phyloP scores from a whole-genome alignment of 768 basidiomycete species.

The Tulasnella calospora region DNA sequence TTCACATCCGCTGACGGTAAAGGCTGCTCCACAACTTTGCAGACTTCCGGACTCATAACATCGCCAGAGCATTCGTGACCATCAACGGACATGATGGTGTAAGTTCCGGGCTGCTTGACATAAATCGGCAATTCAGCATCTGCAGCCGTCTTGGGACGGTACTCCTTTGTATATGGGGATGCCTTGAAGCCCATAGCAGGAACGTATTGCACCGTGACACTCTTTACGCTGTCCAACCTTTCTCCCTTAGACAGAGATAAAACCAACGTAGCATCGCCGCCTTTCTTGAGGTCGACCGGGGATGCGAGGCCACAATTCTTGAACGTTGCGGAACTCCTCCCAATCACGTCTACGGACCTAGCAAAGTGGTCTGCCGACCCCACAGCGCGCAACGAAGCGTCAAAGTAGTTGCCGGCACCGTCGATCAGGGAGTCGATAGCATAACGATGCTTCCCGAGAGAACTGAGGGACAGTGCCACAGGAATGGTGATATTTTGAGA shows the following conservation, averaged over 20 bases:
- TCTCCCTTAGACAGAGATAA: slow-evolving; percentile 40
- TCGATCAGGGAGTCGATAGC: slow-evolving; percentile 79
- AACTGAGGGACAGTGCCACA: slow-evolving; percentile 56
- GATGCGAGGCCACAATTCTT: slow-evolving; percentile 63
- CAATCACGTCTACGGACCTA: slow-evolving; percentile 64
- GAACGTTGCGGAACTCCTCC: slow-evolving; percentile 69
- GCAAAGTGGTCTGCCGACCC: slow-evolving; percentile 40
- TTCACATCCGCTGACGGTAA: slow-evolving; percentile 77
- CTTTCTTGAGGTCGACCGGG: slow-evolving; percentile 66
- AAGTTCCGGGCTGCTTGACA: slow-evolving; percentile 68
- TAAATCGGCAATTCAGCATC: slow-evolving; percentile 44
- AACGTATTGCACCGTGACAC: slow-evolving; percentile 57
- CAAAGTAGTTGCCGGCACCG: slow-evolving; percentile 68
- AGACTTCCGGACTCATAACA: slow-evolving; percentile 76
- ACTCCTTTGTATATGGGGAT: slow-evolving; percentile 47
- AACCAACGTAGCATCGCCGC: slow-evolving; percentile 54
- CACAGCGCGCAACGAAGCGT: slow-evolving; percentile 30
- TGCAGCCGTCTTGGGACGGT: slow-evolving; percentile 51
- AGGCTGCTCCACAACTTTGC: slow-evolving; percentile 69
- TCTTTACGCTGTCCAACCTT: slow-evolving; percentile 59
- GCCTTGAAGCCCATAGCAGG: slow-evolving; percentile 39
- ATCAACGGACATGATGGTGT: slow-evolving; percentile 61
- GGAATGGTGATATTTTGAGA: slow-evolving; percentile 60
- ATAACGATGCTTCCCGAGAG: slow-evolving; percentile 65
- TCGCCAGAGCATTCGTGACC: slow-evolving; percentile 79